Percentiles rank a stretch among this genome's conserved stretches.
phyloP scores from a whole-genome alignment of 2,329 filamentous ascomycete species.

The Colletotrichum sp. region DNA sequence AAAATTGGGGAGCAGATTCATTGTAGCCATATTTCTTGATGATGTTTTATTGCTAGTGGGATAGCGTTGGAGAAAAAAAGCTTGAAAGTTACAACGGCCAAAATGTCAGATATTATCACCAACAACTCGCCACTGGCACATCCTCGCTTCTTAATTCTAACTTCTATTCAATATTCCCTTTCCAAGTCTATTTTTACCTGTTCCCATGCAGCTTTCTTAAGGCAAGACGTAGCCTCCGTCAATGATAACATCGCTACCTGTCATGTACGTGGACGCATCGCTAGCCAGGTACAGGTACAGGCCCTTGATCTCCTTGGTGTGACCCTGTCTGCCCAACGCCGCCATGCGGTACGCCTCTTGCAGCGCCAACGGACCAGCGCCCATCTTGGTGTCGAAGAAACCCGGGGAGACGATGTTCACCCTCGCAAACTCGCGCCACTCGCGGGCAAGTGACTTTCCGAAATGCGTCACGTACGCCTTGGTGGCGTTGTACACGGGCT shows the following conservation, averaged over 20 bases:
- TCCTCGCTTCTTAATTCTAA: not conserved
- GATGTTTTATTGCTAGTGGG: too few relatives aligned
- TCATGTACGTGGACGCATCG: conserved; percentile 55
- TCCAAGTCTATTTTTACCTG: not conserved
- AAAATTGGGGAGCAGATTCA: not conserved
- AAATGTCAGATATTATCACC: not conserved
- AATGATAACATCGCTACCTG: conserved; percentile 53
- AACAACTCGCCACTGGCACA: not conserved
- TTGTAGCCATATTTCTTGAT: not conserved
- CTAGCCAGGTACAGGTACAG: conserved; percentile 59
- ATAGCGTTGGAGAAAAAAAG: too few relatives aligned
- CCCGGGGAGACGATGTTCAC: conserved; percentile 61
- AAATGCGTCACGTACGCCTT: conserved; percentile 63
- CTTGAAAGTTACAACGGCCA: too few relatives aligned
- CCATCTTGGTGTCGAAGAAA: conserved; percentile 63
- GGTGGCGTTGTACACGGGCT: conserved; percentile 52
- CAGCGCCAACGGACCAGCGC: conserved; percentile 44
- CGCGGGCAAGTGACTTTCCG: conserved; percentile 58
- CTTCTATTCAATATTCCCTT: not conserved
- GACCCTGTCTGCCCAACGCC: conserved; percentile 59
- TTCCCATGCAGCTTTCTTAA: not conserved
- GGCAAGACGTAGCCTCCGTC: conserved; percentile 40
- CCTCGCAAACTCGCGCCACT: conserved; percentile 62
- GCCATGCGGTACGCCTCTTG: conserved; percentile 57
- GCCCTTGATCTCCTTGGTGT: conserved; percentile 71